These are phyloP conservation scores for Dunaliella primolecta DNA, from an alignment of 139 green algal genomes.

Conservation along the genomic window DNA sequence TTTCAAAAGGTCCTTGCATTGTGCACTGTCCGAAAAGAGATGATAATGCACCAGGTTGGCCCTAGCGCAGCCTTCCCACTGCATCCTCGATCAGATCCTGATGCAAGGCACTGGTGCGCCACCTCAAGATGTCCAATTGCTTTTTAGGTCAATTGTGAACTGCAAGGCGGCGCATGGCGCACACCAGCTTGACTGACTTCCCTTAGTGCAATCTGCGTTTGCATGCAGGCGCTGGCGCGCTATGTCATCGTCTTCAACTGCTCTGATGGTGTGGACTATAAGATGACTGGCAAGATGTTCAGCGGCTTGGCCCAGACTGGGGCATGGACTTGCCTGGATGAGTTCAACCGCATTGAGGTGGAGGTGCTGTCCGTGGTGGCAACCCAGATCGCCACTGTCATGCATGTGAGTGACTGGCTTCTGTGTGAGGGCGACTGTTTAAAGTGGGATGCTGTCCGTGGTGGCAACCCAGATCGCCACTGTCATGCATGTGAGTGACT, in stretches of 20 bases:
- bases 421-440: no score
- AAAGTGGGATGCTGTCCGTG: background rate
- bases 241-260: conserved; percentile 90
- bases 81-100: no score
- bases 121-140: no score
- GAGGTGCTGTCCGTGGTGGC: conserved; percentile 85
- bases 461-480: conserved; percentile 1
- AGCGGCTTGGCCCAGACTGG: conserved; percentile 76
- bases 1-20: no score
- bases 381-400: conserved; percentile 75
- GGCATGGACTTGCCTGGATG: conserved; percentile 82
- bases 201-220: no score
- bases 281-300: conserved; percentile 86
- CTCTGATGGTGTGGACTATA: conserved; percentile 80
- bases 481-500: conserved; percentile 9
- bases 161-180: no score
- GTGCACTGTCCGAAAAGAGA: no score
- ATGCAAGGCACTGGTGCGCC: no score
- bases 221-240: conserved; percentile 63
- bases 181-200: no score
- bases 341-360: conserved; percentile 89
- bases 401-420: conserved; percentile 54
- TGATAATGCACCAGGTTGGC: no score
- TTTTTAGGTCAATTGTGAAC: no score
- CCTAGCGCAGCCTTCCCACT: no score